Conservation (phyloP, 2,329 filamentous ascomycete genomes). For the Curvularia eragrostidis region DNA sequence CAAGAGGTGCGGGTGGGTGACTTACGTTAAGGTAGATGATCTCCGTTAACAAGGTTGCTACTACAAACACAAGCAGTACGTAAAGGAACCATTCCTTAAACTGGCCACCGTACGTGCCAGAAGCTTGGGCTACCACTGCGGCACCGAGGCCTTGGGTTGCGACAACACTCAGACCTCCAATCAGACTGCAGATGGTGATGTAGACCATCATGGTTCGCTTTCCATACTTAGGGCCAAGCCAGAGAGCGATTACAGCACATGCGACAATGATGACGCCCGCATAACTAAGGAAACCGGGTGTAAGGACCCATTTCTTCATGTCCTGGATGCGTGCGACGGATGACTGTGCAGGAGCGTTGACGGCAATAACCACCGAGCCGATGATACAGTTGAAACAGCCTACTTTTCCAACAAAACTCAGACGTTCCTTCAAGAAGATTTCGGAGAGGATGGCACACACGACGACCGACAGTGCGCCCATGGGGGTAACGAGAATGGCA, state of each 20-base stretch:
- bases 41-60: constrained; percentile 87
- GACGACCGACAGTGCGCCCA: constrained; percentile 91
- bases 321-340: constrained; percentile 88
- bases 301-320: constrained; percentile 86
- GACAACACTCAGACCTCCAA: constrained; percentile 93
- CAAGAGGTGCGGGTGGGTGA: constrained; percentile 27
- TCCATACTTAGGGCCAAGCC: constrained; percentile 84
- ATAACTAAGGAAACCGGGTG: constrained; percentile 85
- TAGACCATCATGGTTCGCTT: constrained; percentile 99
- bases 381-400: constrained; percentile 95
- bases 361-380: constrained; percentile 89
- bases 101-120: constrained; percentile 72
- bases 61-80: constrained; percentile 87
- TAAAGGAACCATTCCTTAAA: constrained; percentile 99
- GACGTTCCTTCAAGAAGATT: constrained; percentile 92
- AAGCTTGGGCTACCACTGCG: constrained; percentile 85
- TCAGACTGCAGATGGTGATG: constrained; percentile 92
- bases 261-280: constrained; percentile 82
- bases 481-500: constrained; percentile 90
- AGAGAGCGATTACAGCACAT: constrained; percentile 74
- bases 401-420: constrained; percentile 95
- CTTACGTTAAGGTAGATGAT: constrained; percentile 95
- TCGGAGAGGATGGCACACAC: constrained; percentile 89
- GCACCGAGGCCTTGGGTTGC: constrained; percentile 91
- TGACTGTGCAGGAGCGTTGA: constrained; percentile 88